Evolutionary conservation across 2,329 filamentous ascomycete species (phyloP).

Genomic region (Diaporthe ampelina): DNA sequence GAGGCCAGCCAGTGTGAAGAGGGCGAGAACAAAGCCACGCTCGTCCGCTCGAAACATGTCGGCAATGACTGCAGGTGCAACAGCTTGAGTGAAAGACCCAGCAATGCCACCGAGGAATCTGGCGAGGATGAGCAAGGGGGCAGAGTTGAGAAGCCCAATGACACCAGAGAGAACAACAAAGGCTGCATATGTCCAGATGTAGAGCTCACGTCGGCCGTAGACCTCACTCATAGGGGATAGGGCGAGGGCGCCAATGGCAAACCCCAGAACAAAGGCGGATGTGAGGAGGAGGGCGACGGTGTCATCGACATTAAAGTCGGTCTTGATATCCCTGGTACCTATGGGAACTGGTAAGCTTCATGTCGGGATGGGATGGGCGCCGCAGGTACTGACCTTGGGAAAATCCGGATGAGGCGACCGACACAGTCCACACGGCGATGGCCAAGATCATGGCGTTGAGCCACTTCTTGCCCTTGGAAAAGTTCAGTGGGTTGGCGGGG

Average conservation of each 20-base stretch:
- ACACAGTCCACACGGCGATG: slow-evolving; percentile 57
- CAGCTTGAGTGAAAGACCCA: slow-evolving; percentile 73
- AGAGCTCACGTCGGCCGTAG: slow-evolving; percentile 70
- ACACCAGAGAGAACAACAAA: slow-evolving; percentile 74
- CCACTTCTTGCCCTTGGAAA: slow-evolving; percentile 56
- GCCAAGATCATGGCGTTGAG: slow-evolving; percentile 55
- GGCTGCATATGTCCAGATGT: slow-evolving; percentile 67
- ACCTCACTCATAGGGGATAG: slow-evolving; percentile 59
- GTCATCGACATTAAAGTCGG: slow-evolving; percentile 54
- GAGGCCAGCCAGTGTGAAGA: slow-evolving; percentile 65
- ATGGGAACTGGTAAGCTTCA: not conserved
- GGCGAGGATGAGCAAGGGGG: slow-evolving; percentile 71
- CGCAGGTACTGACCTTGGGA: slow-evolving; percentile 46
- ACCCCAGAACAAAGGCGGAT: slow-evolving; percentile 46
- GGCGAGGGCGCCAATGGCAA: slow-evolving; percentile 43
- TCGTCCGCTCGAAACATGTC: slow-evolving; percentile 70
- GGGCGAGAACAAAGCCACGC: slow-evolving; percentile 69
- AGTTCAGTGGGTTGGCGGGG: slow-evolving; percentile 59
- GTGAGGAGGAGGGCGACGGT: slow-evolving; percentile 55
- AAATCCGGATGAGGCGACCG: slow-evolving; percentile 58
- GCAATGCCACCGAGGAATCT: slow-evolving; percentile 75
- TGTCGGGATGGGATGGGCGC: no score
- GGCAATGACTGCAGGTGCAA: slow-evolving; percentile 72
- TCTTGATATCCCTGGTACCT: slow-evolving; percentile 54
- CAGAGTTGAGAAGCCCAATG: slow-evolving; percentile 70